Conservation (phyloP, 371 early-diverging fungal species). For the Actinomortierella ambigua region DNA sequence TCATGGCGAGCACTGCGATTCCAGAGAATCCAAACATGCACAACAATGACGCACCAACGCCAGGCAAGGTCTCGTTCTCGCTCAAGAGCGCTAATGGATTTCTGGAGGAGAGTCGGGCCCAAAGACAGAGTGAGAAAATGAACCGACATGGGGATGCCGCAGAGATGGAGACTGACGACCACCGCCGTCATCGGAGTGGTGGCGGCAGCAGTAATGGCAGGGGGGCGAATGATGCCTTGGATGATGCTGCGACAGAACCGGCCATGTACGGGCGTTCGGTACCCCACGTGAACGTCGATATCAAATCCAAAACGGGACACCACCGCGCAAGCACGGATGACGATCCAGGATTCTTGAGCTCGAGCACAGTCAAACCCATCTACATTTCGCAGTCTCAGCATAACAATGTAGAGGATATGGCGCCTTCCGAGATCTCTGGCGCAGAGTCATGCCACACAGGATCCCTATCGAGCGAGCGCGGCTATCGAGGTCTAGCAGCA, state of each 20-base stretch:
- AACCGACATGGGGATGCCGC: constrained; percentile 14
- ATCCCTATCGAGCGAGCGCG: constrained; percentile 38
- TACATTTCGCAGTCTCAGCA: constrained; percentile 49
- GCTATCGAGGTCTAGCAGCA: constrained; percentile 21
- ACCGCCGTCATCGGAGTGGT: too few species aligned
- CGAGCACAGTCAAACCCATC: constrained; percentile 68
- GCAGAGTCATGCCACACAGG: constrained; percentile 42
- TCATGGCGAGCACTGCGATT: constrained; percentile 13
- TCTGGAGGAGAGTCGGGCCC: constrained; percentile 36
- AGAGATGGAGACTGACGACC: neutral
- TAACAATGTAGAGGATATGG: constrained; percentile 23
- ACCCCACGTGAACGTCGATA: constrained; percentile 20
- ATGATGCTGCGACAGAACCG: constrained; percentile 16
- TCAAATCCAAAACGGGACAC: constrained; percentile 25
- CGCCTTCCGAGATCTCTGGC: constrained; percentile 27
- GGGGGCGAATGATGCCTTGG: constrained; percentile 8
- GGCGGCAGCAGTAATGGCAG: neutral
- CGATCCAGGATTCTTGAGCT: constrained; percentile 56
- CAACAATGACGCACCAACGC: neutral
- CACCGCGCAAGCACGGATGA: constrained; percentile 56
- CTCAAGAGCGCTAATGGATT: constrained; percentile 39
- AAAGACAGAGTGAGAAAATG: constrained; percentile 21
- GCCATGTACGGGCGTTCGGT: constrained; percentile 27
- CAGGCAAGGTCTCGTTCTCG: constrained; percentile 36
- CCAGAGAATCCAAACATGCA: constrained; percentile 13